These are phyloP conservation scores for Plasmopara halstedii DNA, from an alignment of 352 stramenopile genomes.

Conservation along the genomic window DNA sequence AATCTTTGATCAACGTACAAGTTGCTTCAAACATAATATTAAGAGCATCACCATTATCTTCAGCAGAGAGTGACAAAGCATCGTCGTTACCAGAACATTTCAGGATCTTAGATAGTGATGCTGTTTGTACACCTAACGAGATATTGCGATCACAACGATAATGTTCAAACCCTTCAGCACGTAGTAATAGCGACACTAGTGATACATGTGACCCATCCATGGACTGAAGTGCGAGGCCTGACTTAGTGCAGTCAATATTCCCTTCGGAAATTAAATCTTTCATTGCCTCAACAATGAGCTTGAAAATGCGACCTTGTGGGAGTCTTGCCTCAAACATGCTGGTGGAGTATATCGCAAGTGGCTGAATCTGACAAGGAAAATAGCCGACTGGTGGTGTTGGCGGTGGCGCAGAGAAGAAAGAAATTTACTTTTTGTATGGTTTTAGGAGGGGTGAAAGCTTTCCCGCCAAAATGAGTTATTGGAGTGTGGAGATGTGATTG, in stretches of 20 bases:
- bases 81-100: slow-evolving; percentile 99
- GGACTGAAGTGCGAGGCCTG: slow-evolving; percentile 90
- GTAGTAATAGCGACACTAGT: slow-evolving; percentile 93
- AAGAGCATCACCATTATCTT: slow-evolving; percentile 94
- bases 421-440: slow-evolving; percentile 9
- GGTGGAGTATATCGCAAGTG: too few species aligned
- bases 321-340: slow-evolving; percentile 99
- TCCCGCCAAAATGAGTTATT: slow-evolving; percentile 18
- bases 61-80: slow-evolving; percentile 96
- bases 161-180: slow-evolving; percentile 94
- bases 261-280: slow-evolving; percentile 99
- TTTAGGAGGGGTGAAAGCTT: slow-evolving; percentile 10
- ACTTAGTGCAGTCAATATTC: slow-evolving; percentile 96
- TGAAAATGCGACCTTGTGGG: slow-evolving; percentile 94
- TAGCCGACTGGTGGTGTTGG: slow-evolving; percentile 27
- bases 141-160: slow-evolving; percentile 98
- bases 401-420: slow-evolving; percentile 23
- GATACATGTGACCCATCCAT: slow-evolving; percentile 99
- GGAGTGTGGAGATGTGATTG: too few species aligned
- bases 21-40: slow-evolving; percentile 98
- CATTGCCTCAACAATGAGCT: slow-evolving; percentile 99
- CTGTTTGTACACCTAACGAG: slow-evolving; percentile 95
- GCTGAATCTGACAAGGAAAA: slow-evolving; percentile 20
- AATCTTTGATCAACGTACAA: slow-evolving; percentile 39
- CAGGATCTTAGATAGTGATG: slow-evolving; percentile 98